phyloP scores from a whole-genome alignment of 108 stramenopile genomes.

The Conticribra guillardii region DNA sequence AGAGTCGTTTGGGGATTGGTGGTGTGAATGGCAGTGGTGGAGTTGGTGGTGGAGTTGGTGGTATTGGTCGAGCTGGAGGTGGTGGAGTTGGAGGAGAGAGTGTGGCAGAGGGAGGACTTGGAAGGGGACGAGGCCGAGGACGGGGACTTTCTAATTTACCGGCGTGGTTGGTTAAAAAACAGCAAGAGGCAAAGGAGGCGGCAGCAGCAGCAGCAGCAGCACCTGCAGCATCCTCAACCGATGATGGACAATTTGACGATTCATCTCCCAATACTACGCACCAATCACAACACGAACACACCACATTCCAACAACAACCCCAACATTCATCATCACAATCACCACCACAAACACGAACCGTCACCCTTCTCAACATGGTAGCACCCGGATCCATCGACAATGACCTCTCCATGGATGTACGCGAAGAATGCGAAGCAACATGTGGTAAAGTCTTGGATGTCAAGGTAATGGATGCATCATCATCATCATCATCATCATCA shows the following conservation, averaged over 20 bases:
- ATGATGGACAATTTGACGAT: no score
- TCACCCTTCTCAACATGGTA: conserved; percentile 21
- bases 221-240: no score
- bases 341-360: not conserved
- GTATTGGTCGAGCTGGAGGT: conserved; percentile 13
- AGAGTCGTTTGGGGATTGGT: conserved; percentile 27
- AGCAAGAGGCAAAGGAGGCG: no score
- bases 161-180: conserved; percentile 84
- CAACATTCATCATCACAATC: no score
- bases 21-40: not conserved
- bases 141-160: conserved; percentile 76
- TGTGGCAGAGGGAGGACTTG: conserved; percentile 14
- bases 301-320: no score
- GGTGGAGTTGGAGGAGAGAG: not conserved
- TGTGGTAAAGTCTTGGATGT: conserved; percentile 26
- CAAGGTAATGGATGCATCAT: conserved; percentile 8
- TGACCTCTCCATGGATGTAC: conserved; percentile 21
- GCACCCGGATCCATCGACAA: conserved; percentile 33
- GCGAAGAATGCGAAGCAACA: conserved; percentile 26
- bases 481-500: no score
- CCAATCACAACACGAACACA: no score
- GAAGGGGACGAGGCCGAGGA: conserved; percentile 73
- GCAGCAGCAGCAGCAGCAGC: no score
- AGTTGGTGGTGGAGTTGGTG: conserved; percentile 7
- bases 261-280: no score